A percentile compares a stretch with the other conserved stretches of the same genome.
Evolutionary conservation across 2,329 filamentous ascomycete genomes (phyloP).

Genomic region (Paramyrothecium sp.): DNA sequence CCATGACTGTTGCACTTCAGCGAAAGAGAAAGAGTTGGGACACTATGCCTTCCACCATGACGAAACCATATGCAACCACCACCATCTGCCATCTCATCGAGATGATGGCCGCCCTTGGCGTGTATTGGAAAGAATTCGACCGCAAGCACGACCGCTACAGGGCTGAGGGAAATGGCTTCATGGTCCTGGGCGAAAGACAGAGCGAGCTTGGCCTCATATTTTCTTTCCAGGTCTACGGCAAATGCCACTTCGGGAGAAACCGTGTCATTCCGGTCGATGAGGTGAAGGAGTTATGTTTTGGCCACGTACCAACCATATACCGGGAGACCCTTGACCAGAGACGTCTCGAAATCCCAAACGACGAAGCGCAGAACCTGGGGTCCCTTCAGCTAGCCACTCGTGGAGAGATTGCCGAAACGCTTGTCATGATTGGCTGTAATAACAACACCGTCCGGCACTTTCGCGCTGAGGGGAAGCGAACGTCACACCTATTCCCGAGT

Average conservation of each 20-base stretch:
- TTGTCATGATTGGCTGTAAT: conserved; percentile 53
- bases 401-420: conserved; percentile 50
- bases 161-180: conserved; percentile 55
- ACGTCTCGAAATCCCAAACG: conserved; percentile 33
- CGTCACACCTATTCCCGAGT: conserved; percentile 51
- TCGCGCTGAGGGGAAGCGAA: conserved; percentile 32
- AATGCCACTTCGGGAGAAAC: conserved; percentile 45
- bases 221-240: conserved; percentile 49
- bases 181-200: conserved; percentile 44
- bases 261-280: conserved; percentile 52
- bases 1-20: conserved; percentile 44
- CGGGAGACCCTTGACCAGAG: conserved; percentile 35
- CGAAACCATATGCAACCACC: conserved; percentile 50
- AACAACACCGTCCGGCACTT: conserved; percentile 48
- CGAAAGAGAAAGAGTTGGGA: conserved; percentile 49
- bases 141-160: conserved; percentile 47
- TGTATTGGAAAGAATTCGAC: conserved; percentile 61
- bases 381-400: conserved; percentile 47
- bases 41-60: conserved; percentile 46
- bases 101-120: conserved; percentile 51
- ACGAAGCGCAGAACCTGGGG: conserved; percentile 39
- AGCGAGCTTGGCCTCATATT: conserved; percentile 54
- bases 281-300: conserved; percentile 56
- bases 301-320: conserved; percentile 55
- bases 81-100: conserved; percentile 56